Conservation (phyloP, 331 rosid species). For the Cydonia oblonga region DNA sequence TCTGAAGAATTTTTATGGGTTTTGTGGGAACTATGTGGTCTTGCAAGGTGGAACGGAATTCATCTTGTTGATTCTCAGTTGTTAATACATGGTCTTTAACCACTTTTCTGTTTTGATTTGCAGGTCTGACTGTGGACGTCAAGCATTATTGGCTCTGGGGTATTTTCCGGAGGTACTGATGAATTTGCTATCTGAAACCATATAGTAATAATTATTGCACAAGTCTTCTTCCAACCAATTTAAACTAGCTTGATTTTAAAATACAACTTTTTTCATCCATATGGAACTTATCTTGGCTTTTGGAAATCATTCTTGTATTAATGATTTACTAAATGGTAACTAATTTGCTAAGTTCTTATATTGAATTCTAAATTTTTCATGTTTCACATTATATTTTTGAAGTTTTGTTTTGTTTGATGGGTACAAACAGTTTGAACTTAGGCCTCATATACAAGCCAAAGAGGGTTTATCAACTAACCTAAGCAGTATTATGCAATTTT, state of each 20-base stretch:
- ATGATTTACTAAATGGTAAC: not conserved
- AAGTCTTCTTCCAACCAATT: not conserved
- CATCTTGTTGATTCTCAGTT: conserved; percentile 1
- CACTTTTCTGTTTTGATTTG: conserved; percentile 23
- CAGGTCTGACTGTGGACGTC: conserved; percentile 94
- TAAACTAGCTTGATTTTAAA: not conserved
- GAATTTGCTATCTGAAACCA: conserved; percentile 7
- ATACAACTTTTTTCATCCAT: not conserved
- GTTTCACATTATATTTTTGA: not conserved
- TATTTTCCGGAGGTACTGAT: conserved; percentile 80
- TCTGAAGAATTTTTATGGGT: conserved; percentile 94
- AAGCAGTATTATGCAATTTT: not conserved
- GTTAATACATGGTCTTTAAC: conserved; percentile 11
- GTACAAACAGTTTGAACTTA: not conserved
- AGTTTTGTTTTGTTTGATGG: not conserved
- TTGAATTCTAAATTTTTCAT: not conserved
- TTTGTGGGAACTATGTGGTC: conserved; percentile 80
- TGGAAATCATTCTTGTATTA: not conserved
- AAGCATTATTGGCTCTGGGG: conserved; percentile 70
- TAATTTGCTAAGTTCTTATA: not conserved
- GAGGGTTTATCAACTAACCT: not conserved
- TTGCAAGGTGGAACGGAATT: conserved; percentile 55
- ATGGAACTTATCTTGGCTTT: not conserved
- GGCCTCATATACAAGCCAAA: not conserved
- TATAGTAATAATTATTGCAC: not conserved